Conservation (phyloP, 129 eudicot genomes). For the Apium graveolens region DNA sequence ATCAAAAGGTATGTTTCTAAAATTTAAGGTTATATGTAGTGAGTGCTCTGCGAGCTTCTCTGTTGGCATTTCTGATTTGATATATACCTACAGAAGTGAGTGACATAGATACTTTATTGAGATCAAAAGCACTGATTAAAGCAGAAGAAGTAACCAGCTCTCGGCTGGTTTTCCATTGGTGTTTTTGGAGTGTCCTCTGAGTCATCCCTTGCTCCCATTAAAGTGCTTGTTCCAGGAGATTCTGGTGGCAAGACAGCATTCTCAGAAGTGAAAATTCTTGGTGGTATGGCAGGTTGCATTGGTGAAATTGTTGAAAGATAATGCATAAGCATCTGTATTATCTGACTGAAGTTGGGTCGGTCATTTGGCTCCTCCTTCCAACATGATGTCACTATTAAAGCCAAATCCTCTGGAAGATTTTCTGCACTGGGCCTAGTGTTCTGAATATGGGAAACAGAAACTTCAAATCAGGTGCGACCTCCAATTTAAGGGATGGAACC, state of each 20-base stretch:
- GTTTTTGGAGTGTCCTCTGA: slow-evolving; percentile 46
- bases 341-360: slow-evolving; percentile 74
- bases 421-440: slow-evolving; percentile 81
- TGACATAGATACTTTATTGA: not conserved
- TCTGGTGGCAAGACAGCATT: slow-evolving; percentile 62
- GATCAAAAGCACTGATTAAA: slow-evolving; percentile 47
- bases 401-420: slow-evolving; percentile 69
- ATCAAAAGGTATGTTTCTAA: slow-evolving; percentile 19
- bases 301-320: slow-evolving; percentile 54
- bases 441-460: slow-evolving; percentile 26
- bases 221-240: slow-evolving; percentile 74
- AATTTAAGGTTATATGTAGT: not conserved
- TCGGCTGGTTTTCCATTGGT: slow-evolving; percentile 28
- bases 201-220: slow-evolving; percentile 49
- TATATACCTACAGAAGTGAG: not conserved
- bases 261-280: slow-evolving; percentile 47
- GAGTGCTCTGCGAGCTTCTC: not conserved
- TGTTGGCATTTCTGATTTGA: not conserved
- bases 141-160: slow-evolving; percentile 52
- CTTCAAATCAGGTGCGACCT: slow-evolving; percentile 5
- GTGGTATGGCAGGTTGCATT: slow-evolving; percentile 49
- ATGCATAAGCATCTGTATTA: slow-evolving; percentile 66
- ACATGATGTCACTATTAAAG: slow-evolving; percentile 68
- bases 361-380: slow-evolving; percentile 84
- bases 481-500: not conserved